Base-by-base conservation (phyloP, 2,329 filamentous ascomycete species). In the Lasiodiplodia theobromae region DNA sequence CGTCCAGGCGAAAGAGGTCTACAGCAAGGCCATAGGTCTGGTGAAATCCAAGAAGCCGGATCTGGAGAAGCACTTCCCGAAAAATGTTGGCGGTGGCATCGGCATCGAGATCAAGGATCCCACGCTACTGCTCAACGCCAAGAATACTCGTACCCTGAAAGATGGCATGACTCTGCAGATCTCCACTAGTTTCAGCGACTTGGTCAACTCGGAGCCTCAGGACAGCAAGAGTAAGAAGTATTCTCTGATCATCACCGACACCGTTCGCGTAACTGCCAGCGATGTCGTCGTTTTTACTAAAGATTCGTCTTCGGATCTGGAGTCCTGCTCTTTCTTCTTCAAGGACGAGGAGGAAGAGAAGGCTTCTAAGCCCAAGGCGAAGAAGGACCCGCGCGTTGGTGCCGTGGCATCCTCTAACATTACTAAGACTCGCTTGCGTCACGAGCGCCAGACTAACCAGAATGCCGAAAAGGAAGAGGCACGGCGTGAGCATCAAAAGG, bases 251-350 rank as follows among this genome's bases (percentile, higher is more conserved):
- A 88, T 99, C 57, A 94, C 92, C 1, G 96, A 99, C 80, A 99
- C 96, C 0, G 91, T 99, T 54, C 93, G 96, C 74, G 93, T 97
- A 62, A 92, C 91, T 12, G 85, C 88, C 40, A 77, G 83, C n/a
- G 93, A 97, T 63, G 88, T 91, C 0, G 91, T 94, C 38, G 89
- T 97, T 34, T 98, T 99, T 82, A 99, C 96, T 21, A 94, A 93
- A 69, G 94, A 97, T 77, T 94, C 95, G 0, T 90, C 94, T 2
- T 92, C 92, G 34, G 95, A 97, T 76, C 88, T 97, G 69, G 96
- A 98, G 75, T 94, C 94, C 4, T 95, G 95, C 49, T 97, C 95
- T 0, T 99, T 99, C 85, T 98, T 97, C 82, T 99, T 99, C 85
- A 97, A 97, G 77, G 95, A 98, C 73, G 94, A 97, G 70, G 92